Conservation (phyloP, 257 asterid species). For the Solanum etuberosum region DNA sequence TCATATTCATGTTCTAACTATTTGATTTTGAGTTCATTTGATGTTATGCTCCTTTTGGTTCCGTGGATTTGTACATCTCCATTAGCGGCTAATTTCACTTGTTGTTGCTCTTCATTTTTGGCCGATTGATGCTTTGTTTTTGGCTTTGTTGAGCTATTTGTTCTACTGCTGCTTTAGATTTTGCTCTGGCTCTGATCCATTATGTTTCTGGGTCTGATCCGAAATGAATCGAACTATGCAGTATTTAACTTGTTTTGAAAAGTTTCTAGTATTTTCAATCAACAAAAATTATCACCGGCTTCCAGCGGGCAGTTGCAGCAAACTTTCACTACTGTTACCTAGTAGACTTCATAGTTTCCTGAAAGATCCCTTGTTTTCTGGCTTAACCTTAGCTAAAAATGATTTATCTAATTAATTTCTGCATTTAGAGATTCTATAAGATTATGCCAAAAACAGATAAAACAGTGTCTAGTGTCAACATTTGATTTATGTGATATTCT, state of each 20-base stretch:
- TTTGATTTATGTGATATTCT: neutral
- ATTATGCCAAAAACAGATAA: neutral
- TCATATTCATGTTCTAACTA: neutral
- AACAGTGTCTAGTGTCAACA: neutral
- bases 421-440: neutral
- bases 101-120: neutral
- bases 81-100: neutral
- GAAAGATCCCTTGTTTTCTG: neutral
- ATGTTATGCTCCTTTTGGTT: neutral
- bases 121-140: neutral
- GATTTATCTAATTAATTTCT: neutral
- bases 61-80: neutral
- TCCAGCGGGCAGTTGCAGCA: neutral
- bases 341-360: neutral
- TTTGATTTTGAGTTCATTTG: neutral
- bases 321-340: neutral
- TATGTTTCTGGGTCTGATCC: neutral
- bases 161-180: neutral
- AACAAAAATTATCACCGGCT: neutral
- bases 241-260: neutral
- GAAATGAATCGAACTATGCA: neutral
- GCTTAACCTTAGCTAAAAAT: neutral
- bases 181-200: neutral
- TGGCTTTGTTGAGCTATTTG: neutral
- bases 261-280: neutral